A percentile compares a stretch with the other conserved stretches of the same genome.
Conservation (phyloP, 176 grass and related monocot species). For the Rhipidocladum racemiflorum region DNA sequence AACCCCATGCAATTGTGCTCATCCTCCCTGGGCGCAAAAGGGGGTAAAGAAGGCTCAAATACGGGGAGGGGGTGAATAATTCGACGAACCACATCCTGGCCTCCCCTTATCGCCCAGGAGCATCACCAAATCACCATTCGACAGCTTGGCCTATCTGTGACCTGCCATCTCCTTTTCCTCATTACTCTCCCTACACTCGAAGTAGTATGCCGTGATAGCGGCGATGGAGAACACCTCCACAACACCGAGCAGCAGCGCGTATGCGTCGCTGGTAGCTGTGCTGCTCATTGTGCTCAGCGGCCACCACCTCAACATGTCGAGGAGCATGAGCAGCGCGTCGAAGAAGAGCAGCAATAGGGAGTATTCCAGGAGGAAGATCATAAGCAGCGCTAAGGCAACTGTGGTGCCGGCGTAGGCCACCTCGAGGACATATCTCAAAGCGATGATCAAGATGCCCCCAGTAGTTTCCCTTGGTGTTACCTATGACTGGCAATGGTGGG, state of each 20-base stretch:
- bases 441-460: slow-evolving; percentile 20
- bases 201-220: slow-evolving; percentile 50
- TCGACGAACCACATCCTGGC: no score
- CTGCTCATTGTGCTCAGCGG: not conserved
- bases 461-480: not conserved
- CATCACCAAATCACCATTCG: not conserved
- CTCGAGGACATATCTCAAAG: slow-evolving; percentile 33
- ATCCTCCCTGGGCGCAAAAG: no score
- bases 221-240: slow-evolving; percentile 37
- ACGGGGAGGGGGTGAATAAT: no score
- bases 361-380: slow-evolving; percentile 26
- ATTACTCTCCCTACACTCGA: slow-evolving; percentile 42
- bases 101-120: no score
- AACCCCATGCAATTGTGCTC: no score
- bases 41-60: no score
- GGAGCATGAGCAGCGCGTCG: slow-evolving; percentile 20
- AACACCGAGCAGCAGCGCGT: slow-evolving; percentile 39
- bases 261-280: slow-evolving; percentile 17
- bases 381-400: not conserved
- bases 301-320: slow-evolving; percentile 12
- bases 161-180: slow-evolving; percentile 24
- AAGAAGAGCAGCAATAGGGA: slow-evolving; percentile 43
- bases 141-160: slow-evolving; percentile 32
- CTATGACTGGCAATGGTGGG: not conserved
- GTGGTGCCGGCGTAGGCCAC: slow-evolving; percentile 13